A percentile compares a stretch with the other conserved stretches of the same genome.
These are phyloP conservation scores for Astragalus glycyphyllos DNA, from an alignment of 306 rosid genomes.

Conservation along the genomic window DNA sequence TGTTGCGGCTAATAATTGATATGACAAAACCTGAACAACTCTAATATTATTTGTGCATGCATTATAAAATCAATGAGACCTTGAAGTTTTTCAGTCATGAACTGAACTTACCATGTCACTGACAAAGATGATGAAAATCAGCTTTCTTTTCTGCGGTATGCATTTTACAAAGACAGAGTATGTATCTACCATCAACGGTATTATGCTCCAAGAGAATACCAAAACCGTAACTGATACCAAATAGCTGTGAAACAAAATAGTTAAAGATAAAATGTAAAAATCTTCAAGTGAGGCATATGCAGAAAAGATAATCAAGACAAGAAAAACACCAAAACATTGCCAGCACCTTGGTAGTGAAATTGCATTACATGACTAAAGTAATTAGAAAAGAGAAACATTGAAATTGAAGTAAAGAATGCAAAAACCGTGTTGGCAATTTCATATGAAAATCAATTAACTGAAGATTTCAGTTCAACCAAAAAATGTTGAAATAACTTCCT, in stretches of 20 bases:
- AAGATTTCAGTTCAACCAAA: constrained; percentile 32
- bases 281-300: constrained; percentile 17
- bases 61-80: constrained; percentile 9
- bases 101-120: constrained; percentile 75
- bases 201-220: constrained; percentile 88
- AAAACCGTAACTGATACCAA: constrained; percentile 91
- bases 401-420: constrained; percentile 11
- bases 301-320: constrained; percentile 5
- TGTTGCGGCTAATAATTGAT: constrained; percentile 81
- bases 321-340: neutral
- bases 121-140: constrained; percentile 52
- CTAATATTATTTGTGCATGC: constrained; percentile 33
- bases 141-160: constrained; percentile 65
- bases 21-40: constrained; percentile 66
- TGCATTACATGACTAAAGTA: constrained; percentile 9
- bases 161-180: constrained; percentile 70
- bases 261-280: constrained; percentile 9
- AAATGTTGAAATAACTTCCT: constrained; percentile 9
- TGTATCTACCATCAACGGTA: constrained; percentile 70
- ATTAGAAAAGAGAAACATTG: neutral
- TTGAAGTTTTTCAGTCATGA: neutral
- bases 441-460: neutral
- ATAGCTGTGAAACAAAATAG: constrained; percentile 61
- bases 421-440: constrained; percentile 10
- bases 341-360: constrained; percentile 15